Evolutionary conservation across 345 rosid species (phyloP), one percentile per base, ranked within the genome.

Genomic region (Eucalyptus urophylla): DNA sequence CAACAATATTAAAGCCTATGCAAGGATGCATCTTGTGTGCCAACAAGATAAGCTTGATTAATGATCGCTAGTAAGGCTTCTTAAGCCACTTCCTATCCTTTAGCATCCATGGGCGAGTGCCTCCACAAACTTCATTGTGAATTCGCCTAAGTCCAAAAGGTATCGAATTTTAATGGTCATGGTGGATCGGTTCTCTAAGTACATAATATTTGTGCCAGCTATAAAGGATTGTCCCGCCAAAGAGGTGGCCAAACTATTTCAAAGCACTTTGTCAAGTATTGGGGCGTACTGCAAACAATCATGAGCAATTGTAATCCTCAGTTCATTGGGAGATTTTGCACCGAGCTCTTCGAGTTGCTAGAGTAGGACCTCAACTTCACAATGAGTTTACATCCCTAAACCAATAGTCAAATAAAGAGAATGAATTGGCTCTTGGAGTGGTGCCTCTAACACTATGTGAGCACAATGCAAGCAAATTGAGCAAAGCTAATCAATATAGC

Each of bases 11-110:
- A 6, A 56, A 56, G 27, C 27, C 27, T 9, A 56, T 22, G 6
- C 0, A 5, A 56, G 60, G 27, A 56, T 10, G 27, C 0, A 0
- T 56, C 27, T 8, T 56, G 6, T 8, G 60, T 56, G 11, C 60
- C 27, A 56, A 54, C 27, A 54, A 54, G 11, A 54, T 22, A 54
- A 54, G 60, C 60, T 54, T 21, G 1, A 22, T 12, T 5, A 54
- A 21, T 8, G 7, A 54, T 54, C 5, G 3, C 11, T 56, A 24
- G 27, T 1, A 9, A 1, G 60, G 60, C 13, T 9, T 56, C 60
- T 56, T 56, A 27, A 56, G 27, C 13, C 60, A 9, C 27, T 56
- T 56, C 60, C 27, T 22, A 56, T 56, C 60, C 12, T 56, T 22
- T 56, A 54, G 60, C 27, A 10, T 56, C 62, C 62, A 8, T 56